Evolutionary conservation across 1,139 yeast species (phyloP), one percentile per base, ranked within the genome.

Genomic region (Debaryomyces sp.): DNA sequence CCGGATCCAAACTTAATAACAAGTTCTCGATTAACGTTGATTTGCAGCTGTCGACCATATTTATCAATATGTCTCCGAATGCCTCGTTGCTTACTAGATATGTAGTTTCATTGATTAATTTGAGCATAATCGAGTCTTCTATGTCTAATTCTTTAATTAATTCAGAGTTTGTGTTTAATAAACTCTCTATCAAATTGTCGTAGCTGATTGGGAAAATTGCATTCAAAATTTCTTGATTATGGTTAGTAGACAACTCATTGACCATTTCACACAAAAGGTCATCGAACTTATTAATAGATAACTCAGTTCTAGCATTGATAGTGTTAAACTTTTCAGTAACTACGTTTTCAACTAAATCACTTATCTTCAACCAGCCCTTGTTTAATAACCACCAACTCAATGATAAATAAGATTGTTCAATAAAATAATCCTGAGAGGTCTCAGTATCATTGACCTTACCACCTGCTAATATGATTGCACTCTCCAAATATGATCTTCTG

Each of bases 311-410:
- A 32, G 96, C 96, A 56, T 82, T 84, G 35, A 89, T 72, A 18
- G 72, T 72, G 23, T 76, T 80, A 64, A 91, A 90, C 37, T 84
- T 85, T 32, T 74, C 74, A 34, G 71, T 72, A 3, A 92, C 95
- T 5, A 81, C 73, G 1, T 67, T 65, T 59, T 82, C 82, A 30
- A 90, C 81, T 33, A 78, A 67, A 43, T 77, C 72, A 43, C 82
- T 77, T 45, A 87, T 70, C 43, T 75, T 73, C 34, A 73, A 63
- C 94, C 95, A 90, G 1, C 98, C 98, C 56, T 84, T 81, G 66
- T 94, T 91, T 50, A 94, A 75, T 45, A 94, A 70, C 97, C 97
- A 94, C 97, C 98, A 94, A 56, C 92, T 85, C 54, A 90, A 81
- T 1, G 96, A 87, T 50, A 94, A 75, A 63, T 89, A 94, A 49